These are phyloP conservation scores for Cylindrotheca fusiformis DNA, from an alignment of 108 stramenopile species.

Conservation along the genomic window DNA sequence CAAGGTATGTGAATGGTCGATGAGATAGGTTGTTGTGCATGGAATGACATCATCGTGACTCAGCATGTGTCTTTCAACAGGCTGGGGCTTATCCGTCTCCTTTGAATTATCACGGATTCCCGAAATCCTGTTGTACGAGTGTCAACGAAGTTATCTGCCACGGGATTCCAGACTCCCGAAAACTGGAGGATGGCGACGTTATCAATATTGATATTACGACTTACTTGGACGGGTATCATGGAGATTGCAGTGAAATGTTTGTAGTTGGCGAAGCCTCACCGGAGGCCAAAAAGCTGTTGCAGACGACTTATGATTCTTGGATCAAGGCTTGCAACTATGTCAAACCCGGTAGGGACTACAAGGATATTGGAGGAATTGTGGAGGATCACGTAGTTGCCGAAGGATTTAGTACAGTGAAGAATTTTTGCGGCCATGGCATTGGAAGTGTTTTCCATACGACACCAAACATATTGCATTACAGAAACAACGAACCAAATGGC, in stretches of 20 bases:
- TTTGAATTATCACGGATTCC: constrained; percentile 94
- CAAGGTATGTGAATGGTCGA: neutral
- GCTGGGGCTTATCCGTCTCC: constrained; percentile 91
- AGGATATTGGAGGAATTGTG: constrained; percentile 91
- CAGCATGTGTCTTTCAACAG: constrained; percentile 1
- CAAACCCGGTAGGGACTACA: constrained; percentile 79
- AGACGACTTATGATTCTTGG: constrained; percentile 88
- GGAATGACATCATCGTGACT: too few species aligned
- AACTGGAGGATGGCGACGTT: constrained; percentile 89
- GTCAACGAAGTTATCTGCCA: constrained; percentile 99
- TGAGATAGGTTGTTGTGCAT: too few species aligned
- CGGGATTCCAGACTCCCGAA: constrained; percentile 93
- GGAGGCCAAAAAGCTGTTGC: constrained; percentile 59
- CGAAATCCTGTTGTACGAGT: constrained; percentile 94
- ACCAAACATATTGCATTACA: constrained; percentile 96
- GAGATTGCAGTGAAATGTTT: constrained; percentile 97
- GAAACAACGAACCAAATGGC: constrained; percentile 77
- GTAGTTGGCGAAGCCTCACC: constrained; percentile 51
- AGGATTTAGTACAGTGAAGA: constrained; percentile 75
- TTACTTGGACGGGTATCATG: constrained; percentile 91
- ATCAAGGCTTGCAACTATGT: constrained; percentile 67
- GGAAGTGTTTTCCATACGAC: constrained; percentile 87
- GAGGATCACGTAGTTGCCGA: constrained; percentile 61
- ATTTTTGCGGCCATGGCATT: constrained; percentile 97
- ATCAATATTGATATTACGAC: constrained; percentile 94